These are phyloP conservation scores for Populus ilicifolia DNA, from an alignment of 345 rosid species.

Conservation along the genomic window DNA sequence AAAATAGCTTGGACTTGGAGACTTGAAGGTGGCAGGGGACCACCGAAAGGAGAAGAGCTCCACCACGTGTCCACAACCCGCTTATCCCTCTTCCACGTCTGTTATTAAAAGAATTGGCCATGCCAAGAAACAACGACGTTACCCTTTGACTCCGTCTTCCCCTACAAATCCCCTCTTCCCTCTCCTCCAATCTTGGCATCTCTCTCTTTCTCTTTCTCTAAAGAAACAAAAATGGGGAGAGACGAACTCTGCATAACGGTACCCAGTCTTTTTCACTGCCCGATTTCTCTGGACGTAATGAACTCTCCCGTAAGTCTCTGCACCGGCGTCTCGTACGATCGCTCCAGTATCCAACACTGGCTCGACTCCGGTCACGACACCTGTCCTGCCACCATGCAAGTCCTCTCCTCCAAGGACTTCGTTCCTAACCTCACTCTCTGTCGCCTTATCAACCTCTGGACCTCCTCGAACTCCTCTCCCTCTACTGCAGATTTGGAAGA, in stretches of 20 bases:
- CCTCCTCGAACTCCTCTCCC: not conserved
- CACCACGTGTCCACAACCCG: not conserved
- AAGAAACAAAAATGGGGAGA: conserved; percentile 21
- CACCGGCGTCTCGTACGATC: conserved; percentile 34
- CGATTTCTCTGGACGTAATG: conserved; percentile 29
- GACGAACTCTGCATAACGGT: conserved; percentile 21
- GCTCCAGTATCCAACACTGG: conserved; percentile 32
- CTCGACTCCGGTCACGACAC: conserved; percentile 31
- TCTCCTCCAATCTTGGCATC: not conserved
- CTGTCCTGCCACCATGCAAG: conserved; percentile 31
- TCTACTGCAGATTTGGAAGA: not conserved
- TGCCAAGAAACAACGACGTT: conserved; percentile 22
- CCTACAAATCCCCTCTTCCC: conserved; percentile 15
- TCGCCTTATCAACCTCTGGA: conserved; percentile 23
- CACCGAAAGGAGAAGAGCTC: not conserved
- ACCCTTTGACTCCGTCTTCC: conserved; percentile 15
- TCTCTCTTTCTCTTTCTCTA: not conserved
- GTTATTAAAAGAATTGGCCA: conserved; percentile 13
- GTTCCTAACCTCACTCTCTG: conserved; percentile 28
- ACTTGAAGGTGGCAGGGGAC: not conserved
- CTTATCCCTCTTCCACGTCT: not conserved
- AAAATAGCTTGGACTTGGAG: not conserved
- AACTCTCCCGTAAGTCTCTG: conserved; percentile 26
- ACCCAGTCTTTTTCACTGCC: conserved; percentile 25
- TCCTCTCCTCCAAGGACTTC: conserved; percentile 23